These are phyloP conservation scores for Fraxinus baroniana DNA, from an alignment of 305 asterid genomes.

Conservation along the genomic window DNA sequence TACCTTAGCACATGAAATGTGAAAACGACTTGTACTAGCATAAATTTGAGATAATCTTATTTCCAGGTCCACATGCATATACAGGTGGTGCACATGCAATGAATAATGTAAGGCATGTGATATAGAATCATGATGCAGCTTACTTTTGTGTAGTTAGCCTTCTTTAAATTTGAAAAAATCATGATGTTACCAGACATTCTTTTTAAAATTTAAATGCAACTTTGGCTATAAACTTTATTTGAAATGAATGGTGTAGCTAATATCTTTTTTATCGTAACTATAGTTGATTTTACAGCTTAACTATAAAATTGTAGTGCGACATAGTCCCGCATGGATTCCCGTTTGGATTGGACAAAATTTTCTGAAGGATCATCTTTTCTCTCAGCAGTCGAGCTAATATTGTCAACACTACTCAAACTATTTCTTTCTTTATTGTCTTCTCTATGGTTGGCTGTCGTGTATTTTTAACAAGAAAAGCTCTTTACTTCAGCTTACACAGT, in stretches of 20 bases:
- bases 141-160: neutral
- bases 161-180: neutral
- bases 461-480: neutral
- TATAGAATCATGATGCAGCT: neutral
- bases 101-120: neutral
- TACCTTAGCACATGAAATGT: slow-evolving; percentile 27
- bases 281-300: too few relatives aligned
- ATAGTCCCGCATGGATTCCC: neutral
- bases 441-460: neutral
- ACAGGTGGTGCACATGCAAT: slow-evolving; percentile 24
- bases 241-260: too few relatives aligned
- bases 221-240: too few relatives aligned
- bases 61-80: slow-evolving; percentile 1
- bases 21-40: slow-evolving; percentile 13
- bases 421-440: neutral
- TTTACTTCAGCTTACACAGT: neutral
- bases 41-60: neutral
- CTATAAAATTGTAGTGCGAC: too few relatives aligned
- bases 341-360: neutral
- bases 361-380: neutral
- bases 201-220: too few relatives aligned
- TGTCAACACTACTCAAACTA: neutral
- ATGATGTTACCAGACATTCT: neutral
- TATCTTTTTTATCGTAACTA: too few relatives aligned
- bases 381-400: neutral